A percentile compares a stretch with the other conserved stretches of the same genome.
Conservation (phyloP, 1,284 basidiomycete species). For the Porodaedalea pini region DNA sequence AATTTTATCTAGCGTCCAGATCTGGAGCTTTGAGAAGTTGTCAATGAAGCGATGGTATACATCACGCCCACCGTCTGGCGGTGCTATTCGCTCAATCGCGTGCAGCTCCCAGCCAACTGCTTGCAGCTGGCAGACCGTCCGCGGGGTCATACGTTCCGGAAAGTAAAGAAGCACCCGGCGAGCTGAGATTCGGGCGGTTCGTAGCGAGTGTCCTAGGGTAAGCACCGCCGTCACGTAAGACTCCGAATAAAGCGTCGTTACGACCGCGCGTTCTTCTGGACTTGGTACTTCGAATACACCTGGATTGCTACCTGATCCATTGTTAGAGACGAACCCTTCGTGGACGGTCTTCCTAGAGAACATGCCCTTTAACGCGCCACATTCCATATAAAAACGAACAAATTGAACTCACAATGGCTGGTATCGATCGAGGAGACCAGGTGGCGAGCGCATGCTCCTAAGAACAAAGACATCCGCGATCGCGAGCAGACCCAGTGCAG, state of each 20-base stretch:
- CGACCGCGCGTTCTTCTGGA: constrained; percentile 34
- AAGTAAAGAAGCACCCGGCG: constrained; percentile 38
- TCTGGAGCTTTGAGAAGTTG: constrained; percentile 43
- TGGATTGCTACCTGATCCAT: not conserved
- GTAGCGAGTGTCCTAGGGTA: constrained; percentile 41
- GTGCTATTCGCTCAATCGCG: constrained; percentile 36
- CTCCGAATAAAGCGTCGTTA: constrained; percentile 42
- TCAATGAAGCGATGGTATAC: constrained; percentile 39
- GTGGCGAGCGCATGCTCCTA: not conserved
- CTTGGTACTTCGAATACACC: not conserved
- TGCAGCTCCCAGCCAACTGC: constrained; percentile 39
- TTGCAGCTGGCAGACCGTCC: constrained; percentile 38
- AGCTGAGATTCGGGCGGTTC: constrained; percentile 34
- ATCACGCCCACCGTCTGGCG: constrained; percentile 35
- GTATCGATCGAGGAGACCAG: not conserved
- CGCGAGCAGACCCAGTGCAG: not conserved
- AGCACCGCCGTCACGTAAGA: constrained; percentile 40
- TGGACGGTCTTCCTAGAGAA: too few species aligned
- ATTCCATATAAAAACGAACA: too few species aligned
- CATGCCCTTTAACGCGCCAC: too few species aligned
- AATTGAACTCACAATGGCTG: not conserved
- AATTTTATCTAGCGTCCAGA: constrained; percentile 38
- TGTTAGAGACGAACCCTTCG: too few species aligned
- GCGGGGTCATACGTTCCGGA: constrained; percentile 35
- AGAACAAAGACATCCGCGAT: not conserved